Evolutionary conservation across 352 stramenopile genomes (phyloP), one percentile per base, ranked within the genome.

Genomic region (Globisporangium spiculum): DNA sequence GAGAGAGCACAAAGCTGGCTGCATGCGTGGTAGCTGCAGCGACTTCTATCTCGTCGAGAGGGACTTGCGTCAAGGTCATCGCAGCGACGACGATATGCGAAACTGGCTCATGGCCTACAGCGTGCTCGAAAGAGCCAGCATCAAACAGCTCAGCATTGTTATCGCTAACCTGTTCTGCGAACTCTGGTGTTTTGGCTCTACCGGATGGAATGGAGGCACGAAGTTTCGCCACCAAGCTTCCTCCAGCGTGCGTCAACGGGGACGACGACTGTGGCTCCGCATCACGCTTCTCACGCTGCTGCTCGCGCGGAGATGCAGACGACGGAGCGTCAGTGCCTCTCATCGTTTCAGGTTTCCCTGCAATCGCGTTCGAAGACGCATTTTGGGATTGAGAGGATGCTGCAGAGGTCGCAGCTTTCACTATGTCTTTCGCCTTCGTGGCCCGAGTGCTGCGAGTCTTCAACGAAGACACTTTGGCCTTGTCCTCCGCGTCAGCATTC

Each of bases 171-270:
- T 55, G 30, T 57, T 58, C 48, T 14, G 7, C 36, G 30, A 24
- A 3, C 32, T 69, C 50, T 14, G 48, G 66, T 14, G 30, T 38
- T 48, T 65, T 76, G 32, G 61, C 68, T 32, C 80, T 71, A 1
- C 71, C 78, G 3, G 80, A 85, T 22, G 76, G 81, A 32, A 90
- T 73, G 0, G 73, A 81, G 1, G 82, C 73, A 2, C 83, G 75
- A 18, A 92, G 69, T 41, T 83, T 88, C 0, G 79, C 73, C 12
- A 92, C 83, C 32, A 92, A 62, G 36, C 81, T 79, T 5, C 70
- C 72, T 64, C 63, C 16, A 60, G 72, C 2, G 48, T 30, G 30
- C 2, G 41, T 24, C 36, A 70, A 38, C 24, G 65, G 58, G 26
- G 65, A 66, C 14, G 50, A 52, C 14, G 58, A 57, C 10, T 56